phyloP scores from a whole-genome alignment of 345 rosid genomes.

The Moricandia arvensis region DNA sequence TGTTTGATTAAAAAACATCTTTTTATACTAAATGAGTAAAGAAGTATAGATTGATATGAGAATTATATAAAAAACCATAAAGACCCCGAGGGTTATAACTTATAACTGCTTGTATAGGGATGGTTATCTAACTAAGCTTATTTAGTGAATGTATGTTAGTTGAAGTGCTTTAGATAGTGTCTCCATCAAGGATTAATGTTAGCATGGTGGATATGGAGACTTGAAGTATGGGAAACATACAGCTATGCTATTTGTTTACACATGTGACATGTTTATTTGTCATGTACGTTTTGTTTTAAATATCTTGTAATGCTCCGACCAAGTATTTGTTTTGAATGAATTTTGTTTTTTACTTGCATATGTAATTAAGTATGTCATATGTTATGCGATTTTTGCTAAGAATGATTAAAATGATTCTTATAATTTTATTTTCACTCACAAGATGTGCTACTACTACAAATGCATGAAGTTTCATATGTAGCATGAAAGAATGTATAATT shows the following conservation, averaged over 20 bases:
- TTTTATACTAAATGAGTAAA: background rate
- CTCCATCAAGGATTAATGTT: slow-evolving; percentile 37
- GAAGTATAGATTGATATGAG: background rate
- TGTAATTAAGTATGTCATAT: background rate
- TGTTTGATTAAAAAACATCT: background rate
- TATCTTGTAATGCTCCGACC: slow-evolving; percentile 5
- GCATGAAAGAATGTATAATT: background rate
- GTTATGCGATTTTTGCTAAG: background rate
- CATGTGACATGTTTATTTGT: slow-evolving; percentile 34
- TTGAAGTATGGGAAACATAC: slow-evolving; percentile 31
- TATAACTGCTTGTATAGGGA: background rate
- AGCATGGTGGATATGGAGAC: slow-evolving; percentile 31
- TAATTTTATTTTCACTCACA: background rate
- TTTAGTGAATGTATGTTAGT: background rate
- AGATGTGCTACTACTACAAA: background rate
- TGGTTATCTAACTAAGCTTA: background rate
- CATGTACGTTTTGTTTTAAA: slow-evolving; percentile 7
- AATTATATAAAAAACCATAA: background rate
- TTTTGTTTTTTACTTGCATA: background rate
- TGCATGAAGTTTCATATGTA: background rate
- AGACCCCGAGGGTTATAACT: background rate
- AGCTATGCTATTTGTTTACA: slow-evolving; percentile 28
- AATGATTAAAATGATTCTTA: background rate
- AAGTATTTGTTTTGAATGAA: background rate
- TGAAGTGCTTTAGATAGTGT: slow-evolving; percentile 20